Evolutionary conservation across 352 stramenopile genomes (phyloP).

Genomic region (Pythium aristosporum): DNA sequence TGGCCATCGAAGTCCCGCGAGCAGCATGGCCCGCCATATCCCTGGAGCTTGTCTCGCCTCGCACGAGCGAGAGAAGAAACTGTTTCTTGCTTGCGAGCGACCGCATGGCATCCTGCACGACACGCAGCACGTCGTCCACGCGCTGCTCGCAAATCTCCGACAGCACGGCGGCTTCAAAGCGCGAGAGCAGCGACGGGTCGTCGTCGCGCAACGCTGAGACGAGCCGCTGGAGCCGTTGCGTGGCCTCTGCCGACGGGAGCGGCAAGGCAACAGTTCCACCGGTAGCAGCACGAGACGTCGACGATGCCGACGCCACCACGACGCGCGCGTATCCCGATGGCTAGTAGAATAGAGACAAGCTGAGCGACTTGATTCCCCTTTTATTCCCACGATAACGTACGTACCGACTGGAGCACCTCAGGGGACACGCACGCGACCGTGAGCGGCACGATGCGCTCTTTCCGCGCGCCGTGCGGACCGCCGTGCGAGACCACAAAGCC

Average conservation of each 20-base stretch:
- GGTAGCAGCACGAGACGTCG: neutral
- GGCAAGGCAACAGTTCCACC: neutral
- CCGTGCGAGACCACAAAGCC: constrained; percentile 39
- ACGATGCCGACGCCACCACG: constrained; percentile 20
- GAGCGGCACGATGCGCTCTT: constrained; percentile 51
- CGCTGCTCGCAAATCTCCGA: constrained; percentile 46
- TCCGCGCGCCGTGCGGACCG: neutral
- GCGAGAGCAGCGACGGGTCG: constrained; percentile 42
- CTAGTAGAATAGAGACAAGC: neutral
- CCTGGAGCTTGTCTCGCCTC: neutral
- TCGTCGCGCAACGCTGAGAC: constrained; percentile 37
- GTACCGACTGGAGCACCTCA: constrained; percentile 36
- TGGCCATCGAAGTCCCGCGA: too few species aligned
- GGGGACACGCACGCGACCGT: constrained; percentile 54
- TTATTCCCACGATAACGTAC: too few species aligned
- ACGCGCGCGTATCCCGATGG: constrained; percentile 20
- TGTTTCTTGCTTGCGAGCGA: constrained; percentile 50
- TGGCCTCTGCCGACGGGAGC: constrained; percentile 9
- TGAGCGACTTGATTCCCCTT: neutral
- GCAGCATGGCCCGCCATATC: too few species aligned
- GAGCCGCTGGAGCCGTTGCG: constrained; percentile 32
- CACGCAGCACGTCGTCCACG: constrained; percentile 31
- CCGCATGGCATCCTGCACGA: constrained; percentile 27
- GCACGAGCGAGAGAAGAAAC: constrained; percentile 38
- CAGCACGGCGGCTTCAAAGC: constrained; percentile 48